Base-by-base conservation (phyloP, 176 grass and related monocot species). In the Triticum monococcum region DNA sequence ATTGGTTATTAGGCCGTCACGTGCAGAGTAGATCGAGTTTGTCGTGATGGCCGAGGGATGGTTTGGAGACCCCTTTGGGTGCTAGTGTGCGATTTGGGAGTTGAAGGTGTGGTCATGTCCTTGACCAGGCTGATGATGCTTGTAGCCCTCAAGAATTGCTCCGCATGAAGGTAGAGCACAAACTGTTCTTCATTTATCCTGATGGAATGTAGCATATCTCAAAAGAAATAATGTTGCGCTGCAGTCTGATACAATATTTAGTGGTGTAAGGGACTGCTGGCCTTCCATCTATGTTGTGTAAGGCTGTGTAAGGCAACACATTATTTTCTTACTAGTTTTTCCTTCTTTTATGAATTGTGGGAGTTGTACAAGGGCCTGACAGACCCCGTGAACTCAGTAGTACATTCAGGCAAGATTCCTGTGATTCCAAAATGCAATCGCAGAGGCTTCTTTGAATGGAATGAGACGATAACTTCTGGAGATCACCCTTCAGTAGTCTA, bases 401-500 rank as follows among this genome's bases (percentile, higher is more conserved):
- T 50, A 26, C 78, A 52, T 40, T 81, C 75, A 32, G 92, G 90
- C 22, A 94, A 86, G 74, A 66, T 94, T 24, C 86, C 91, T 1
- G 82, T 85, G 12, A 72, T 72, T 70, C 41, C 65, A 68, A 35
- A 45, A 41, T 83, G 6, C 32, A 63, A 74, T 20, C 12, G 50
- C 26, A 89, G 75, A 81, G 83, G 76, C 43, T 97, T 97, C 78
- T 85, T 59, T 3, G 81, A 85, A 61, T 94, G 92, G 94, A 88
- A 84, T 35, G 83, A 79, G 33, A 85, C 38, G 5, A 72, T 65
- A n/a, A 86, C 87, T 89, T 66, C 84, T 56, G 65, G 23, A 22
- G 83, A 97, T 85, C 94, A 94, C 80, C 92, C 86, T 71, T 30
- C 91, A 22, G 83, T 94, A 77, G 76, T 97, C 69, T 83, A 90